Conservation (phyloP, 495 filamentous ascomycete genomes). For the Niebla homalea region DNA sequence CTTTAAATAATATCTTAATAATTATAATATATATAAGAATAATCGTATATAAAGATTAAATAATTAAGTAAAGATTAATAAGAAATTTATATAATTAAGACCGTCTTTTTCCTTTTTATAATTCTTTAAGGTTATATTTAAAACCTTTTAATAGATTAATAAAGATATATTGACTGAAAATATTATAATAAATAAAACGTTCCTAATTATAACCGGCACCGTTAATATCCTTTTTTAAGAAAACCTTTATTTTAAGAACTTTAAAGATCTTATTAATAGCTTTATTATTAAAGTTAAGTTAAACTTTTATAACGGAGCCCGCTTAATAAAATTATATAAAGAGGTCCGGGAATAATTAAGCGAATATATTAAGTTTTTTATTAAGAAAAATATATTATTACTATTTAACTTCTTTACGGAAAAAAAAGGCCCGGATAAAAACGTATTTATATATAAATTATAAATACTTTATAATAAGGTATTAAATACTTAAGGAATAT, state of each 20-base stretch:
- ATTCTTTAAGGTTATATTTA: conserved; percentile 20
- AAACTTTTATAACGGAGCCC: conserved; percentile 29
- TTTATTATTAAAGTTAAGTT: conserved; percentile 22
- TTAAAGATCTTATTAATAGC: conserved; percentile 22
- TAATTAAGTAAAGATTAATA: conserved; percentile 15
- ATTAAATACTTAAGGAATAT: neutral
- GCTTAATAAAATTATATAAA: conserved; percentile 15
- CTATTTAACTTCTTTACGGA: conserved; percentile 15
- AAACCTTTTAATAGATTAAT: conserved; percentile 19
- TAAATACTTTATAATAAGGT: neutral
- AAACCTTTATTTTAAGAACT: conserved; percentile 22
- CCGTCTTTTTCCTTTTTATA: conserved; percentile 28
- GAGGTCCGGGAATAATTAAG: conserved; percentile 16
- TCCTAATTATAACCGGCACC: conserved; percentile 25
- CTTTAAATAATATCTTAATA: conserved; percentile 26
- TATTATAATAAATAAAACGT: conserved; percentile 19
- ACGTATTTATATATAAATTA: neutral
- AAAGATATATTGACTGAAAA: conserved; percentile 21
- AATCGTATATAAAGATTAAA: neutral
- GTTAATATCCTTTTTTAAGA: conserved; percentile 12
- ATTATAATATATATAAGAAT: conserved; percentile 19
- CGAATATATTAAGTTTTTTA: conserved; percentile 10
- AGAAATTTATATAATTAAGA: conserved; percentile 18
- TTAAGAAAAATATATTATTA: neutral
- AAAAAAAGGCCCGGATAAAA: conserved; percentile 7